A percentile compares a stretch with the other conserved stretches of the same genome.
Conservation (phyloP, 2,329 filamentous ascomycete genomes). For the Sporothrix pseudoabietina region DNA sequence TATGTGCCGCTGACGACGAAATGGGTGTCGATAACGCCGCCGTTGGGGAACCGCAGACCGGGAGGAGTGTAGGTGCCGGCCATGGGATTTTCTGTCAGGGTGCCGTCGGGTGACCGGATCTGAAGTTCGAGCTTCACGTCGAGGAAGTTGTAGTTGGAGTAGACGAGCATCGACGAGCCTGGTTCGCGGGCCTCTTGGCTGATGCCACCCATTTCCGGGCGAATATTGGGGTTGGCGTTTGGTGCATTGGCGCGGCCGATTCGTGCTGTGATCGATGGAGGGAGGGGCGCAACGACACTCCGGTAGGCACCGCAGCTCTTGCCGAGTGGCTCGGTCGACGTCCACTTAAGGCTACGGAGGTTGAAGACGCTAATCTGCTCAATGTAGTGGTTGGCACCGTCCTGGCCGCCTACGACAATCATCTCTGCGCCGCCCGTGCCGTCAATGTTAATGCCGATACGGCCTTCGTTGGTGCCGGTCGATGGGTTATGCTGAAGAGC, state of each 20-base stretch:
- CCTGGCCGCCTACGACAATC: conserved; percentile 94
- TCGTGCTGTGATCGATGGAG: conserved; percentile 63
- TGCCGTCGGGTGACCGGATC: conserved; percentile 80
- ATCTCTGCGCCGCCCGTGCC: conserved; percentile 92
- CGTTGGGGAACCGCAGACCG: conserved; percentile 91
- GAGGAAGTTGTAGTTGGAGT: conserved; percentile 98
- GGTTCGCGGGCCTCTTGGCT: conserved; percentile 59
- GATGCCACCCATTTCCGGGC: conserved; percentile 50
- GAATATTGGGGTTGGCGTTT: conserved; percentile 43
- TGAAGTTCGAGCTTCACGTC: conserved; percentile 96
- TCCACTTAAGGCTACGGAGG: conserved; percentile 92
- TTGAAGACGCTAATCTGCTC: conserved; percentile 99
- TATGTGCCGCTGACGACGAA: conserved; percentile 98
- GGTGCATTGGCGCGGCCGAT: conserved; percentile 62
- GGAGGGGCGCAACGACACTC: conserved; percentile 86
- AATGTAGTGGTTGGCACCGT: conserved; percentile 97
- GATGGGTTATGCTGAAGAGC: conserved; percentile 88
- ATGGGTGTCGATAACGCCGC: conserved; percentile 90
- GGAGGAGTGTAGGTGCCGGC: conserved; percentile 83
- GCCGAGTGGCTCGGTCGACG: conserved; percentile 79
- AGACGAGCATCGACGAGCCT: conserved; percentile 84
- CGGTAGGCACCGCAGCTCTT: conserved; percentile 96
- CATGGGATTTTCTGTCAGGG: conserved; percentile 85
- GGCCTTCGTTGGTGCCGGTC: conserved; percentile 80
- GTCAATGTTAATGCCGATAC: conserved; percentile 85